Conservation (phyloP, 139 green algal species). For the Chlorella sp. region DNA sequence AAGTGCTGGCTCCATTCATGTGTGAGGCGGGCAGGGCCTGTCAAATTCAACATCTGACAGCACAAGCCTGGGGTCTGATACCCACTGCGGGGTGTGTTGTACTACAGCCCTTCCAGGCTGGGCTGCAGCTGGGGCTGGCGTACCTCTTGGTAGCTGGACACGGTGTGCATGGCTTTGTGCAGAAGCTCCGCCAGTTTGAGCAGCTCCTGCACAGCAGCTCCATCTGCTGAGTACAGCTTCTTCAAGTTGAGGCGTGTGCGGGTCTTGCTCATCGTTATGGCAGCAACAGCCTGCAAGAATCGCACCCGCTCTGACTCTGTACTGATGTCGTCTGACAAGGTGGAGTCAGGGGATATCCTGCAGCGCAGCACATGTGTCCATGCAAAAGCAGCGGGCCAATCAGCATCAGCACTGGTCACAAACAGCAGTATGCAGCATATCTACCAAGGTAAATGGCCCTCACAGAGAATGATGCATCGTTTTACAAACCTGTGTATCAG, state of each 20-base stretch:
- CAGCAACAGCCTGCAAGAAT: conserved; percentile 59
- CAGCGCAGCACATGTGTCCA: conserved; percentile 40
- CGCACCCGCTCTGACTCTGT: conserved; percentile 62
- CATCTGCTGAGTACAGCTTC: conserved; percentile 73
- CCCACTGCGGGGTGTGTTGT: too few relatives aligned
- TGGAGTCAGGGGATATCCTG: too few relatives aligned
- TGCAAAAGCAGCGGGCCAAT: background rate
- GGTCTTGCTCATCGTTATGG: conserved; percentile 62
- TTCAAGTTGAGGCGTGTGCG: conserved; percentile 80
- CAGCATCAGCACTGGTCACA: background rate
- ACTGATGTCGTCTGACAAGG: conserved; percentile 67
- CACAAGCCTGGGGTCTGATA: too few relatives aligned
- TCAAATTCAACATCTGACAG: too few relatives aligned
- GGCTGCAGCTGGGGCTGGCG: background rate
- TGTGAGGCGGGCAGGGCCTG: too few relatives aligned
- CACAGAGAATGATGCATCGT: too few relatives aligned
- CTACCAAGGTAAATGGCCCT: too few relatives aligned
- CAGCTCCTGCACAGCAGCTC: conserved; percentile 69
- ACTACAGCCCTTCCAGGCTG: background rate
- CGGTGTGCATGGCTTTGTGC: conserved; percentile 51
- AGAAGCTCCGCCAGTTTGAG: conserved; percentile 71
- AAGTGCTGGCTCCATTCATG: too few relatives aligned
- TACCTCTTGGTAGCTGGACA: conserved; percentile 38
- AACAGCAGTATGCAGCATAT: background rate
- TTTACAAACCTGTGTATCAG: conserved; percentile 55